Percentiles rank a stretch among this genome's conserved stretches.
Conservation (phyloP, 169 alveolate genomes). For the Theileria equi region DNA sequence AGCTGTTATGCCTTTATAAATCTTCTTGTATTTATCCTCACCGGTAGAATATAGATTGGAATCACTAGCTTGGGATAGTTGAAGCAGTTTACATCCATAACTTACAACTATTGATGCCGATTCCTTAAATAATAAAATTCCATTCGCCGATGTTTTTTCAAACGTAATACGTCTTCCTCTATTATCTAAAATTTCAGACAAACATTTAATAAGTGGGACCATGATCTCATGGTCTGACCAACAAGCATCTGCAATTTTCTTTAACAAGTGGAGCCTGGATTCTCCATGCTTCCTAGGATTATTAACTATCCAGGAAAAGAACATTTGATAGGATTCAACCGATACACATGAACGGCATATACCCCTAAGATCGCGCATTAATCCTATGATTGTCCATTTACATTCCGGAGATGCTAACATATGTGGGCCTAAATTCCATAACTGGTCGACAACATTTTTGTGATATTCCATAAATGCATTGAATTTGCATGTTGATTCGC, state of each 20-base stretch:
- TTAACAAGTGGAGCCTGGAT: conserved; percentile 76
- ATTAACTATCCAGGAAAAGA: conserved; percentile 86
- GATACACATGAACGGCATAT: conserved; percentile 76
- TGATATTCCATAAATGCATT: conserved; percentile 56
- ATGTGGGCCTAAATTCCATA: conserved; percentile 25
- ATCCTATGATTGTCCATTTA: conserved; percentile 81
- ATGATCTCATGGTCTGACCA: conserved; percentile 88
- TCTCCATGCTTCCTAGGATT: conserved; percentile 80
- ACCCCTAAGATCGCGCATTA: conserved; percentile 89
- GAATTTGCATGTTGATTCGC: conserved; percentile 40
- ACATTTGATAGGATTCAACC: conserved; percentile 81
- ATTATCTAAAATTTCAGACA: conserved; percentile 82
- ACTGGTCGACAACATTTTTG: conserved; percentile 33
- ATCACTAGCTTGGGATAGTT: conserved; percentile 15
- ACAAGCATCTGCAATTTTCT: conserved; percentile 83
- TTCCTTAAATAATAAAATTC: conserved; percentile 86
- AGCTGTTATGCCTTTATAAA: conserved; percentile 88
- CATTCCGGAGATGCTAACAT: conserved; percentile 62
- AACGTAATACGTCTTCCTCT: conserved; percentile 87
- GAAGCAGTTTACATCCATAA: conserved; percentile 66
- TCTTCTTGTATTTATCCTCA: conserved; percentile 83
- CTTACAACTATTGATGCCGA: conserved; percentile 79
- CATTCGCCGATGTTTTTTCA: conserved; percentile 89
- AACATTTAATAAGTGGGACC: conserved; percentile 87
- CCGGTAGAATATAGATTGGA: conserved; percentile 25